phyloP scores from a whole-genome alignment of 2,329 filamentous ascomycete species.

The Pseudofabraea citricarpa region DNA sequence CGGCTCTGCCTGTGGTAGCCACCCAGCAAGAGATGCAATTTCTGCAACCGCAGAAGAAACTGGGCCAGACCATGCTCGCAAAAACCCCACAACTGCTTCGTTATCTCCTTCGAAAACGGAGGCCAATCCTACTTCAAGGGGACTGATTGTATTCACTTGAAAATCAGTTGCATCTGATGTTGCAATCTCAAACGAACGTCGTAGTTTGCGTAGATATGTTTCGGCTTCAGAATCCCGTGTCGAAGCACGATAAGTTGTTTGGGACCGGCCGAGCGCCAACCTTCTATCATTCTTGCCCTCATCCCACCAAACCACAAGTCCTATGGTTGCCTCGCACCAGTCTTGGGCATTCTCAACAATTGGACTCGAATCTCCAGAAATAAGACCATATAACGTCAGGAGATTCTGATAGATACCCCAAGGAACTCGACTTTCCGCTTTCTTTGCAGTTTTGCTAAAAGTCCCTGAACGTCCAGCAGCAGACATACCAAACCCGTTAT shows the following conservation, averaged over 20 bases:
- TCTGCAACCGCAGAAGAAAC: conserved; percentile 76
- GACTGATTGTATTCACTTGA: conserved; percentile 68
- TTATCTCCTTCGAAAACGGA: conserved; percentile 79
- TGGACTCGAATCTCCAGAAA: conserved; percentile 70
- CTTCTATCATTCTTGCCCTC: conserved; percentile 56
- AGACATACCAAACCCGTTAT: conserved; percentile 35
- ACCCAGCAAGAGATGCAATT: conserved; percentile 75
- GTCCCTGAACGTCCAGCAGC: conserved; percentile 49
- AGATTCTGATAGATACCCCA: conserved; percentile 88
- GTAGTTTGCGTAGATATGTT: conserved; percentile 70
- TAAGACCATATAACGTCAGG: conserved; percentile 72
- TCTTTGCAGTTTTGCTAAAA: conserved; percentile 61
- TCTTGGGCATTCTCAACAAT: conserved; percentile 77
- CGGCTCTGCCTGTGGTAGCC: conserved; percentile 62
- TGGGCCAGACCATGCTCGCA: conserved; percentile 76
- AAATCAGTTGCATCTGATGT: conserved; percentile 67
- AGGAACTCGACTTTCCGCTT: conserved; percentile 80
- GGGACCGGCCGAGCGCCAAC: conserved; percentile 20
- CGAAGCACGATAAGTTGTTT: conserved; percentile 24
- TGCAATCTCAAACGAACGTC: conserved; percentile 60
- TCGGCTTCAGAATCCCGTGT: conserved; percentile 43
- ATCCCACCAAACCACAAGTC: conserved; percentile 88
- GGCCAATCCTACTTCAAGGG: conserved; percentile 76
- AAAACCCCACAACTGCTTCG: conserved; percentile 67
- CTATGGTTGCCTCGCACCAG: conserved; percentile 86